phyloP scores from a whole-genome alignment of 805 yeast species.

The Saccharomycopsis sp. region DNA sequence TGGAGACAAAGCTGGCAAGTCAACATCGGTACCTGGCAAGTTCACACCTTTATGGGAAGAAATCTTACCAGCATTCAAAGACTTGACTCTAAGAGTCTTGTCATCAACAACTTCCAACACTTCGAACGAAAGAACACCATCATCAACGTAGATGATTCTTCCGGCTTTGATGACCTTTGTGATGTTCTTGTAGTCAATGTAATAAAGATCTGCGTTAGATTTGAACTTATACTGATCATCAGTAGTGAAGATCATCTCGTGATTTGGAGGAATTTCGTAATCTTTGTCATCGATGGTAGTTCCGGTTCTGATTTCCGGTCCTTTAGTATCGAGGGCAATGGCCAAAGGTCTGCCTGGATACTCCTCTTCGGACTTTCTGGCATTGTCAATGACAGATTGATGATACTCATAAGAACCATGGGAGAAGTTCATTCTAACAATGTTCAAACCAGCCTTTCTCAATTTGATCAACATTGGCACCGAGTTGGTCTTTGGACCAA shows the following conservation, averaged over 20 bases:
- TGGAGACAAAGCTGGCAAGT: conserved; percentile 94
- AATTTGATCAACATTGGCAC: conserved; percentile 78
- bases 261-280: conserved; percentile 76
- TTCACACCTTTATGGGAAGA: conserved; percentile 98
- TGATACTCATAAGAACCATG: conserved; percentile 98
- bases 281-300: conserved; percentile 76
- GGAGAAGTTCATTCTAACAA: conserved; percentile 98
- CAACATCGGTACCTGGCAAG: conserved; percentile 98
- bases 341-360: conserved; percentile 96
- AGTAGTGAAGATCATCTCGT: conserved; percentile 90
- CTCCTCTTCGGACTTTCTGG: conserved; percentile 85
- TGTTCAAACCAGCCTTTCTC: conserved; percentile 96
- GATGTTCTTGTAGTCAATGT: conserved; percentile 90
- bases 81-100: conserved; percentile 74
- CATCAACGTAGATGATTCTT: conserved; percentile 89
- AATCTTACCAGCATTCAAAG: conserved; percentile 92
- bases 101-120: conserved; percentile 79
- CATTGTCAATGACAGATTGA: conserved; percentile 92
- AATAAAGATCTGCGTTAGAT: conserved; percentile 80
- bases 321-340: conserved; percentile 97
- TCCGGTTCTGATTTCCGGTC: conserved; percentile 99
- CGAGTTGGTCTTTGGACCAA: conserved; percentile 95
- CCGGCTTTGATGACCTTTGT: conserved; percentile 88
- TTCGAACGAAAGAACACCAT: conserved; percentile 94
- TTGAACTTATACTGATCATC: conserved; percentile 68